Evolutionary conservation across 306 rosid species (phyloP).

Genomic region (Inga laurina): DNA sequence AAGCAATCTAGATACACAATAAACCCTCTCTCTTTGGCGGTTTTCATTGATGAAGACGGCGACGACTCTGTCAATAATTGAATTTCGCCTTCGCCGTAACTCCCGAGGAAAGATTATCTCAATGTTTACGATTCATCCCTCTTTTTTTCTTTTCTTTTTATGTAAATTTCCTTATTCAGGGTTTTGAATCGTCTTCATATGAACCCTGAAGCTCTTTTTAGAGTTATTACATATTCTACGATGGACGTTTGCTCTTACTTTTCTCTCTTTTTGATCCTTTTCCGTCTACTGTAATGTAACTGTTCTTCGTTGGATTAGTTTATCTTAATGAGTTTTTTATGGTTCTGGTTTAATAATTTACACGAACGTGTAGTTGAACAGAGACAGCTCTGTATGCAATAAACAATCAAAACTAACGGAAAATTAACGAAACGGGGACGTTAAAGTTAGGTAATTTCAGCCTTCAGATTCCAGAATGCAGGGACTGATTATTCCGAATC

Average conservation of each 20-base stretch:
- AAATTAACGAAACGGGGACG: not conserved
- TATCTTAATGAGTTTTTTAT: not conserved
- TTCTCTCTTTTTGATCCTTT: not conserved
- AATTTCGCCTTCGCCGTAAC: not conserved
- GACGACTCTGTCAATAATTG: not conserved
- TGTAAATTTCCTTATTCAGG: not conserved
- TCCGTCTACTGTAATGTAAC: not conserved
- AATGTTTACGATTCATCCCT: not conserved
- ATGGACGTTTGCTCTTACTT: too few species aligned
- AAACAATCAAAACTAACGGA: not conserved
- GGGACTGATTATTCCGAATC: not conserved
- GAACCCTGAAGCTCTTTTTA: not conserved
- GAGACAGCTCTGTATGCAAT: not conserved
- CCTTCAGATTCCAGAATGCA: not conserved
- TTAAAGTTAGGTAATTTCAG: not conserved
- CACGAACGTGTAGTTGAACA: not conserved
- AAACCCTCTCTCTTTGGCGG: conserved; percentile 32
- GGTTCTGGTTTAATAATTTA: not conserved
- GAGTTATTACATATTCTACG: not conserved
- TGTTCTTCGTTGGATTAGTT: not conserved
- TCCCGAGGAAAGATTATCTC: not conserved
- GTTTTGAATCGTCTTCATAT: not conserved
- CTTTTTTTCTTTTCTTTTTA: not conserved
- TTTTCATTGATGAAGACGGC: conserved; percentile 17
- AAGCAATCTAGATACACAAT: conserved; percentile 12